These are phyloP conservation scores for Ascomycota sp. DNA, from an alignment of 2,329 filamentous ascomycete species.

Conservation along the genomic window DNA sequence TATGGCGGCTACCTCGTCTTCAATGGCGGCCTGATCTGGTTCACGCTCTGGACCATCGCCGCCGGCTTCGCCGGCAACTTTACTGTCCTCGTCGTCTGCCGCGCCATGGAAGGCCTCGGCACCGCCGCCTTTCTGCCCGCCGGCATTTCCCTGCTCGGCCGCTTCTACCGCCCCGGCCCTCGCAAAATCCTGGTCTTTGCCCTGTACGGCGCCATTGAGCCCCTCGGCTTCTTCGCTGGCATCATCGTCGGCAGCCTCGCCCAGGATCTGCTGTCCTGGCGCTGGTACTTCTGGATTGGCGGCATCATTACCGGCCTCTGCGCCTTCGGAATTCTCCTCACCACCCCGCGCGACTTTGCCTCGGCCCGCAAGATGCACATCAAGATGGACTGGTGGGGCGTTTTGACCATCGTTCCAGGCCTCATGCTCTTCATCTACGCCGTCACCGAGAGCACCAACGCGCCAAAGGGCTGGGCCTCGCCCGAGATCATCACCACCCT, in stretches of 20 bases:
- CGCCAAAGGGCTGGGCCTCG: constrained; percentile 48
- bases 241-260: constrained; percentile 47
- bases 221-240: constrained; percentile 40
- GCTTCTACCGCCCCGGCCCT: constrained; percentile 48
- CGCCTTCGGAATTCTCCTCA: constrained; percentile 20
- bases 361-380: constrained; percentile 7
- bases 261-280: constrained; percentile 39
- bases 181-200: constrained; percentile 48
- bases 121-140: constrained; percentile 49
- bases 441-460: constrained; percentile 52
- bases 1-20: constrained; percentile 43
- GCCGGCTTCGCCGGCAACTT: constrained; percentile 48
- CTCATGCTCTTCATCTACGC: constrained; percentile 54
- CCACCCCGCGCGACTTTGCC: constrained; percentile 16
- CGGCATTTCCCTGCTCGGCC: constrained; percentile 50
- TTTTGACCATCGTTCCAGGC: constrained; percentile 38
- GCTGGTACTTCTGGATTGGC: constrained; percentile 55
- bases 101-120: constrained; percentile 55
- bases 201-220: constrained; percentile 37
- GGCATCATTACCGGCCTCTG: constrained; percentile 20
- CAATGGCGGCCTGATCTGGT: constrained; percentile 39
- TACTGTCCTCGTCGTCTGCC: constrained; percentile 51
- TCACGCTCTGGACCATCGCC: constrained; percentile 46
- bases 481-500: constrained; percentile 51
- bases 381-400: constrained; percentile 50